Base-by-base conservation (phyloP, 106 monocot species). In the Dioscorea alata region DNA sequence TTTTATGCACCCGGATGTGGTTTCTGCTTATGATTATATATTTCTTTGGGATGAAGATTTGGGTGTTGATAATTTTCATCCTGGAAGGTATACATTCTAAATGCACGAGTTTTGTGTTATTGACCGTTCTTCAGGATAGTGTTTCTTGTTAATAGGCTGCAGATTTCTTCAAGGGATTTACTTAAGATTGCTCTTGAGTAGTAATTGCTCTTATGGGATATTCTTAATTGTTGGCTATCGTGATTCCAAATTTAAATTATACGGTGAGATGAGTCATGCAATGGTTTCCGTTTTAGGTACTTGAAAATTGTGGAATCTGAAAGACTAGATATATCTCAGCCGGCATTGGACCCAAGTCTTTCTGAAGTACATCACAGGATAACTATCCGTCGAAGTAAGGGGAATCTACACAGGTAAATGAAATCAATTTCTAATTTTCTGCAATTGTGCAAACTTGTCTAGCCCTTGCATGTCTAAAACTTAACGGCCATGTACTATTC, bases 11-110 rank as follows among this genome's bases (percentile, higher is more conserved):
- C 91, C 91, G 12, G 87, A 84, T 82, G 84, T 87, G 52, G 79
- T 91, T 48, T 81, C 87, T 5, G 75, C 64, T 31, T 91, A 91
- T 64, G 87, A 87, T 59, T 91, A 84, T 74, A 79, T 91, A 76
- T 91, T 91, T 78, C 70, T 91, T 53, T 91, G 91, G 91, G 91
- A 91, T 81, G 91, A 87, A 75, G 87, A 87, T 77, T 50, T 86
- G 21, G 83, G 70, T 25, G 91, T 91, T 18, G 82, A 84, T 12
- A 82, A 87, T 69, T 91, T 91, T 53, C 61, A 86, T 32, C 91
- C 91, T 50, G 64, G 71, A 64, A 91, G 93, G 84, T 93, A 80
- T 67, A 19, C 50, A 22, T 66, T 72, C 23, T 69, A 54, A 13
- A 54, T 6, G 42, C 42, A 42, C 9, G 5, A 42, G 42, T 42